These are phyloP conservation scores for Colletotrichum scovillei DNA, from an alignment of 2,329 filamentous ascomycete species.

Conservation along the genomic window DNA sequence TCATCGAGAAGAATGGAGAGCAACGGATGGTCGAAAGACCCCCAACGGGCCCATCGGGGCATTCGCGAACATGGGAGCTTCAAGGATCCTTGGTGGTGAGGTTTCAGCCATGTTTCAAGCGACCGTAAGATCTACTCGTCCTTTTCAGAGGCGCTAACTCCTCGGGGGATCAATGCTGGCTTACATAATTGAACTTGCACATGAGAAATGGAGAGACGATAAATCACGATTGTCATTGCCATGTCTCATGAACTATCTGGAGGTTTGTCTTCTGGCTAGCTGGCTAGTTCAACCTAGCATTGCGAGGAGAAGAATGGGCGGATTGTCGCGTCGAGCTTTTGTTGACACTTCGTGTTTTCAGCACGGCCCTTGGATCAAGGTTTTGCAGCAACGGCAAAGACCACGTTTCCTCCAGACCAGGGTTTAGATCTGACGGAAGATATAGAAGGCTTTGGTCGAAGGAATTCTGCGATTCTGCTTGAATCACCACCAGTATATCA, in stretches of 20 bases:
- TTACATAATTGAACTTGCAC: background rate
- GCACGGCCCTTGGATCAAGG: background rate
- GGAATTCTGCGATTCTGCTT: too few species aligned
- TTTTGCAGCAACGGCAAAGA: too few species aligned
- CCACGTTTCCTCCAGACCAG: too few species aligned
- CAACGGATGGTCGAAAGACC: background rate
- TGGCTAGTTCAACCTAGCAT: too few species aligned
- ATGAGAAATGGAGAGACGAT: background rate
- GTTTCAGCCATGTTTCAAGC: slow-evolving; percentile 31
- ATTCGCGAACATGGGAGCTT: background rate
- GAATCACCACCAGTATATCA: too few species aligned
- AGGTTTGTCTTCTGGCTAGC: background rate
- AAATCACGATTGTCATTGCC: background rate
- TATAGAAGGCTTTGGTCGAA: too few species aligned
- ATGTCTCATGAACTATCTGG: background rate
- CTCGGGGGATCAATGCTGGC: too few species aligned
- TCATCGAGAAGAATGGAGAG: background rate
- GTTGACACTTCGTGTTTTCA: background rate
- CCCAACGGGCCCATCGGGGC: background rate
- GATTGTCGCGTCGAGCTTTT: background rate
- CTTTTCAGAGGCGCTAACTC: background rate
- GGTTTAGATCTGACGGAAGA: too few species aligned
- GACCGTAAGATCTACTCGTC: background rate
- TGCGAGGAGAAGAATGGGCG: background rate
- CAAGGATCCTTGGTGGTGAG: background rate